Base-by-base conservation (phyloP, 2,329 filamentous ascomycete genomes). In the Xylariaceae sp. region DNA sequence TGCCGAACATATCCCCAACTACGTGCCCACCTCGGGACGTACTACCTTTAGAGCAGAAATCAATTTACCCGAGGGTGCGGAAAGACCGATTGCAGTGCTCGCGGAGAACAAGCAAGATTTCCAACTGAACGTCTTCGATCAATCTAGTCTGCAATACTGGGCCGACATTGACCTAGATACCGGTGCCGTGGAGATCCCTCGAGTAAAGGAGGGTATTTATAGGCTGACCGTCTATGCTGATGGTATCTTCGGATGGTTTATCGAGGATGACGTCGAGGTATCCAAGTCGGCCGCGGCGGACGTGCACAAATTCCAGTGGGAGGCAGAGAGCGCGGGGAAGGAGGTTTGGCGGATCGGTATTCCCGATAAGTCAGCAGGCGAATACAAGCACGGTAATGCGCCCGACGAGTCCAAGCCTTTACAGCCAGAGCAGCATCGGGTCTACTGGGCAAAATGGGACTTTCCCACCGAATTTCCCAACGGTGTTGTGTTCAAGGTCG, bases 311-410 rank as follows among this genome's bases (percentile, higher is more conserved):
- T 37, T 37, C 32, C 5, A 37, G 12, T 37, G 32, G 32, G 9
- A 37, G 12, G 3, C 32, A 16, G 32, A 37, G 32, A 37, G 32
- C 32, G 32, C 32, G 14, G 32, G 32, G 5, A 37, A 66, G 0
- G 85, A 88, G 63, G 70, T 88, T 44, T 88, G 81, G 80, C 77
- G 85, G 16, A 80, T 88, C 44, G 85, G 85, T 2, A 81, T 75
- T 0, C 85, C 85, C 0, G 84, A 88, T 58, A 84, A 85, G 62
- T 81, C 77, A 1, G 78, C 79, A 0, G 84, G 83, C 9, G 85
- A 88, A 65, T 88, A 79, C 66, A 76, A 75, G 14, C 85, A 86
- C 60, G 85, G 85, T 7, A 75, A 81, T 59, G 76, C 76, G 2
- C 75, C 67, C 0, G 80, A 84, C 50, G 66, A 70, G 1, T 75